A percentile compares a stretch with the other conserved stretches of the same genome.
These are phyloP conservation scores for Aspergillus ochraceus DNA, from an alignment of 2,329 filamentous ascomycete species.

Conservation along the genomic window DNA sequence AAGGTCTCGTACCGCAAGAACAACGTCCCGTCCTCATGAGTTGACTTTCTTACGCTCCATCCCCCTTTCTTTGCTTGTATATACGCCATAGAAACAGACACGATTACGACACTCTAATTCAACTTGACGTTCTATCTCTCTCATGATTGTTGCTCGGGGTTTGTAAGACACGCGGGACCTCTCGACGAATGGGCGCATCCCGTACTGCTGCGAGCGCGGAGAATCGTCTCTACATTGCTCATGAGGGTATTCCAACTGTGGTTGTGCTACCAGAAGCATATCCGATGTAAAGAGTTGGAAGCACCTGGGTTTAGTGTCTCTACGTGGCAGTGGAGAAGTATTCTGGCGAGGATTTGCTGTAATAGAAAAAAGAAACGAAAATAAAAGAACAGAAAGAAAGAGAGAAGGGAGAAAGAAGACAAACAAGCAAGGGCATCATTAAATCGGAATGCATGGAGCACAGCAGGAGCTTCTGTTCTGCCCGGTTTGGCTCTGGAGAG, in stretches of 20 bases:
- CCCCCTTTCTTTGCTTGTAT: conserved; percentile 27
- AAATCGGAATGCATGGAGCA: too few relatives aligned
- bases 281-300: too few relatives aligned
- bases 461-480: not conserved
- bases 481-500: not conserved
- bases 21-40: conserved; percentile 58
- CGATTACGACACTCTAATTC: conserved; percentile 18
- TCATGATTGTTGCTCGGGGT: not conserved
- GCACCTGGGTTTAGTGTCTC: too few relatives aligned
- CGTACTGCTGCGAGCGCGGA: not conserved
- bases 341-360: not conserved
- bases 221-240: too few relatives aligned
- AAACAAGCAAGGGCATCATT: too few relatives aligned
- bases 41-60: conserved; percentile 11
- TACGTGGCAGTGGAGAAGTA: not conserved
- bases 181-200: not conserved
- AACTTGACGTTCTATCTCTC: conserved; percentile 5
- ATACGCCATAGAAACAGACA: conserved; percentile 27
- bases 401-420: too few relatives aligned
- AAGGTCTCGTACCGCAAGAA: conserved; percentile 85
- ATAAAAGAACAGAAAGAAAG: not conserved
- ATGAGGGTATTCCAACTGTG: too few relatives aligned
- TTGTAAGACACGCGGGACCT: not conserved
- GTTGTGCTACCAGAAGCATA: too few relatives aligned
- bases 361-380: not conserved